Evolutionary conservation across 2,329 filamentous ascomycete species (phyloP).

Genomic region (Monosporascus sp.): DNA sequence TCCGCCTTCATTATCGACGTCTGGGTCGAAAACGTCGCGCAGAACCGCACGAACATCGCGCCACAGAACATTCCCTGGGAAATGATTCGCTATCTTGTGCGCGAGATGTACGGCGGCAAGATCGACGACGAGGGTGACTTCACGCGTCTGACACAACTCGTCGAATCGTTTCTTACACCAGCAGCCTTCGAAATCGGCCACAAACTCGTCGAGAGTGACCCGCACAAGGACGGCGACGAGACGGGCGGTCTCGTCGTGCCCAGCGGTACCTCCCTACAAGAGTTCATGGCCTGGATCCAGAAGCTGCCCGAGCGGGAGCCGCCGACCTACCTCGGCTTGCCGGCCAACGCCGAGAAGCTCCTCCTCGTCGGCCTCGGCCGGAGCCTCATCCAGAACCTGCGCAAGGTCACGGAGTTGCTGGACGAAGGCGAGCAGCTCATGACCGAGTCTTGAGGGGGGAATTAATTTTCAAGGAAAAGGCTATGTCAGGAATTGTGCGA

Average conservation of each 20-base stretch:
- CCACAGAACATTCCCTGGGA: slow-evolving; percentile 95
- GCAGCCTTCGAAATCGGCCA: slow-evolving; percentile 90
- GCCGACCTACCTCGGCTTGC: slow-evolving; percentile 88
- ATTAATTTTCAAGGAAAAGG: background rate
- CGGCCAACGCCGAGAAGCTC: slow-evolving; percentile 94
- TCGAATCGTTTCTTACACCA: slow-evolving; percentile 74
- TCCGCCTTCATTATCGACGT: slow-evolving; percentile 92
- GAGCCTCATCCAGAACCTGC: slow-evolving; percentile 77
- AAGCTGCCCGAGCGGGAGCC: slow-evolving; percentile 90
- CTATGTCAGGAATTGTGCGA: no score
- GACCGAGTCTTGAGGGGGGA: slow-evolving; percentile 47
- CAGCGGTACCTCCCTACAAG: slow-evolving; percentile 71
- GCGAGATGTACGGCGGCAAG: slow-evolving; percentile 96
- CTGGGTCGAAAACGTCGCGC: slow-evolving; percentile 80
- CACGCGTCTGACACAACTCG: slow-evolving; percentile 64
- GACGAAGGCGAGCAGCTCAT: slow-evolving; percentile 93
- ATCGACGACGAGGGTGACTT: slow-evolving; percentile 91
- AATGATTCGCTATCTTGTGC: slow-evolving; percentile 84
- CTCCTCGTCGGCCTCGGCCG: slow-evolving; percentile 82
- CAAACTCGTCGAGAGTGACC: slow-evolving; percentile 69
- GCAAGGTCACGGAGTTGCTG: slow-evolving; percentile 77
- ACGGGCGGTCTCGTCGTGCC: slow-evolving; percentile 60
- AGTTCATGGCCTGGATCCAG: slow-evolving; percentile 90
- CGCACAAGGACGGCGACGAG: slow-evolving; percentile 44
- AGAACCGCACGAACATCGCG: slow-evolving; percentile 85